phyloP scores from a whole-genome alignment of 148 eudicot genomes.

The Cornus florida region DNA sequence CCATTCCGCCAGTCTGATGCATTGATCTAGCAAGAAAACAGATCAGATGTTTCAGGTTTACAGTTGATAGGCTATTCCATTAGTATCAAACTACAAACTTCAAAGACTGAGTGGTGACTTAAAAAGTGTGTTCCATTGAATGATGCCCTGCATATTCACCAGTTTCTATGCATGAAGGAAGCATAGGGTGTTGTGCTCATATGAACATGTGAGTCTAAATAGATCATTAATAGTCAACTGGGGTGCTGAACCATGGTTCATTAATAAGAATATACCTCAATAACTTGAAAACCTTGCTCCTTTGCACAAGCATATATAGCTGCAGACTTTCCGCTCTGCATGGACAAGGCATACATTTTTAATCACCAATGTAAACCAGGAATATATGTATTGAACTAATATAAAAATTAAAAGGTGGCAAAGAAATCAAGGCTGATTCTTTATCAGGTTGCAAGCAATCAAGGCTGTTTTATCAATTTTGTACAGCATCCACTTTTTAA shows the following conservation, averaged over 20 bases:
- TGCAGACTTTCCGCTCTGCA: slow-evolving; percentile 98
- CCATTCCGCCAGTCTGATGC: slow-evolving; percentile 98
- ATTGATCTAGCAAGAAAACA: slow-evolving; percentile 59
- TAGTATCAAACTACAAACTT: slow-evolving; percentile 3
- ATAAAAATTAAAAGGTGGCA: background rate
- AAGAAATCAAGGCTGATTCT: background rate
- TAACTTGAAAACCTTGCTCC: slow-evolving; percentile 89
- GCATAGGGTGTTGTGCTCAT: background rate
- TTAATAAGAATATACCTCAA: slow-evolving; percentile 55
- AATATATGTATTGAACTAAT: background rate
- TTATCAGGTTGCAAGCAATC: background rate
- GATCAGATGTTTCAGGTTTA: slow-evolving; percentile 5
- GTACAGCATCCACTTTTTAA: background rate
- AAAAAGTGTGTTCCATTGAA: background rate
- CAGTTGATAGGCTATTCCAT: background rate
- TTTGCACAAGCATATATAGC: slow-evolving; percentile 97
- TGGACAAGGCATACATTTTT: slow-evolving; percentile 12
- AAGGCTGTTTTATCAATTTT: background rate
- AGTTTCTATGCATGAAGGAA: background rate
- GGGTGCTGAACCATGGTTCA: slow-evolving; percentile 8
- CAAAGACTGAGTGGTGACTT: background rate
- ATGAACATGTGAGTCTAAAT: background rate
- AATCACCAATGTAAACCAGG: background rate
- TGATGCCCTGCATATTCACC: background rate
- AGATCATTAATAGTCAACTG: slow-evolving; percentile 1